A percentile compares a stretch with the other conserved stretches of the same genome.
Conservation (phyloP, 306 rosid species). For the Medicago lupulina region DNA sequence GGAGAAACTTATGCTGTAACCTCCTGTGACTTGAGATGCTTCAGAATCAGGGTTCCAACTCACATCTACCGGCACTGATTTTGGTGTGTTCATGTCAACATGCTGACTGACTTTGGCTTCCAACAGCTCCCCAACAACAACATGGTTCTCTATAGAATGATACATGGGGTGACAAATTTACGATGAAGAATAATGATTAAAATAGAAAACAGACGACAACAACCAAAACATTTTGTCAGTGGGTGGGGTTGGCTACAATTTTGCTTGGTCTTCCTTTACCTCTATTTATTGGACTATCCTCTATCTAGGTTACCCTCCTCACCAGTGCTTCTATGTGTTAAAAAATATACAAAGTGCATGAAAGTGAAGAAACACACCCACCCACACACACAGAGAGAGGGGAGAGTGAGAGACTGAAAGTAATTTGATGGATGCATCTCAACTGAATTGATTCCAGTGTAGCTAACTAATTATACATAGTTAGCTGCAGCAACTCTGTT, state of each 20-base stretch:
- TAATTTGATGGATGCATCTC: slow-evolving; percentile 1
- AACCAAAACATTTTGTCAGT: slow-evolving; percentile 2
- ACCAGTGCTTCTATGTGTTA: too few species aligned
- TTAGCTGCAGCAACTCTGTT: slow-evolving; percentile 1
- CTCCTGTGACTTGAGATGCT: slow-evolving; percentile 91
- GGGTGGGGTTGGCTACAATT: slow-evolving; percentile 6
- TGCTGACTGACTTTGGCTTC: slow-evolving; percentile 76
- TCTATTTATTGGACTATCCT: too few species aligned
- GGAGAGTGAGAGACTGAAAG: not conserved
- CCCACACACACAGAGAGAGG: too few species aligned
- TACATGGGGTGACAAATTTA: slow-evolving; percentile 44
- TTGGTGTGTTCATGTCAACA: slow-evolving; percentile 75
- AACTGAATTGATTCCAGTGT: not conserved
- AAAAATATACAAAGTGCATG: too few species aligned
- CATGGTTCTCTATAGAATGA: slow-evolving; percentile 82
- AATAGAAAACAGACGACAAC: slow-evolving; percentile 18
- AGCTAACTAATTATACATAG: not conserved
- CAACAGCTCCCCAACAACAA: slow-evolving; percentile 88
- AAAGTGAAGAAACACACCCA: too few species aligned
- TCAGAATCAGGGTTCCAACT: slow-evolving; percentile 87
- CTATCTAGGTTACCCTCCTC: too few species aligned
- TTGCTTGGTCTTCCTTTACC: not conserved
- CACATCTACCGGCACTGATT: slow-evolving; percentile 69
- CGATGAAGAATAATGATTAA: slow-evolving; percentile 30
- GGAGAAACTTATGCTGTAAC: slow-evolving; percentile 93